Percentiles rank a stretch among this genome's conserved stretches.
Conservation (phyloP, 108 stramenopile genomes). For the Nitzschia sp. region DNA sequence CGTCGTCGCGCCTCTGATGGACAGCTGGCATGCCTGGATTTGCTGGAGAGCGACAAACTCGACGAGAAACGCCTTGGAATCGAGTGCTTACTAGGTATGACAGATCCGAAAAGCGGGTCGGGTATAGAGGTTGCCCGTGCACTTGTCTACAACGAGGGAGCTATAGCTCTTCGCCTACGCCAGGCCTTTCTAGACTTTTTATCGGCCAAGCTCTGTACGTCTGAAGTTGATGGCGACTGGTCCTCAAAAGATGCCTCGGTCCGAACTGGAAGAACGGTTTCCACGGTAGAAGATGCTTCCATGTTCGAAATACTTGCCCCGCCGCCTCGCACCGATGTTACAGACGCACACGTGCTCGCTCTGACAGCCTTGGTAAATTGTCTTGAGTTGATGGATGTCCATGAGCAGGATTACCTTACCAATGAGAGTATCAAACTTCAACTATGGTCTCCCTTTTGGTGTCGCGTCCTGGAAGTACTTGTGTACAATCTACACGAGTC, state of each 20-base stretch:
- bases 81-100: conserved; percentile 7
- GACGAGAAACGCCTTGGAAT: conserved; percentile 18
- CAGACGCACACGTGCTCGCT: conserved; percentile 1
- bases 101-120: not conserved
- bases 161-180: not conserved
- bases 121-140: conserved; percentile 3
- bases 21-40: not conserved
- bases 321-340: not conserved
- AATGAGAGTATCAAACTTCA: conserved; percentile 7
- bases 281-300: not conserved
- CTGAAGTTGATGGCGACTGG: not conserved
- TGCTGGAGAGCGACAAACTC: conserved; percentile 5
- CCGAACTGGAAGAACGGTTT: not conserved
- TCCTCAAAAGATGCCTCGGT: not conserved
- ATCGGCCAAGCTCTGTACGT: not conserved
- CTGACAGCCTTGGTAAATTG: conserved; percentile 3
- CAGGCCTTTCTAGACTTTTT: conserved; percentile 1
- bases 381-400: conserved; percentile 1
- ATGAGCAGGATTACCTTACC: conserved; percentile 10
- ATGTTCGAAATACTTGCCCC: too few species aligned
- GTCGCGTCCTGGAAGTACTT: conserved; percentile 10
- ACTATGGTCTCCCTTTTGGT: conserved; percentile 5
- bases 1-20: not conserved
- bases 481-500: conserved; percentile 12
- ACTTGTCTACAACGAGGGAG: conserved; percentile 10